Base-by-base conservation (phyloP, 345 rosid genomes). In the Brassica carinata region DNA sequence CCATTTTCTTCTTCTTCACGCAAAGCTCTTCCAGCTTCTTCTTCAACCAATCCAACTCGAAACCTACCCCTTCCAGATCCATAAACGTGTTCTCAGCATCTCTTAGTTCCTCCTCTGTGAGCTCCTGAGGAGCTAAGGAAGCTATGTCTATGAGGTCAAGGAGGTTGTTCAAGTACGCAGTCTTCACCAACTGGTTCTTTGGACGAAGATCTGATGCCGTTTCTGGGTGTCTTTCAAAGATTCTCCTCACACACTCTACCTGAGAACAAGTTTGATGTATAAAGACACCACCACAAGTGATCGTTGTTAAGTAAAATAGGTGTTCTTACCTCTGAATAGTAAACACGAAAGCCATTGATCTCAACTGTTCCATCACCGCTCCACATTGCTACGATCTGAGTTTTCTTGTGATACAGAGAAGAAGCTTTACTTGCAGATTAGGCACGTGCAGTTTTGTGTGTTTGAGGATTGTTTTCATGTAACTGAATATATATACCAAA, bases 141-240 rank as follows among this genome's bases (percentile, higher is more conserved):
- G 74, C 53, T 5, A 69, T 55, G 58, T 78, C 79, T 2, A 82
- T 73, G 67, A 78, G 79, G 11, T 68, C 85, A 1, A 78, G 74
- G 48, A 82, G 82, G 65, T 36, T 74, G 9, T 69, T 75, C 73
- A 82, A 40, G 73, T 55, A 55, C 11, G 62, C 62, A 7, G 17
- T 55, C 26, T 55, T 55, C 62, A 55, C 62, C 26, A 55, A 2
- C 26, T 73, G 79, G 69, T 73, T 78, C 76, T 40, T 78, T 23
- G 69, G 82, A 74, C 82, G 79, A 64, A 78, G 1, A 31, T 65
- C 69, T 33, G 0, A 3, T 15, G 82, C 79, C 0, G 81, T 69
- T 67, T 82, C 82, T 64, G 85, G 82, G 26, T 82, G 85, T 40
- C 27, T 78, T 55, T 78, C 85, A 33, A 82, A 82, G 68, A 82